Conservation (phyloP, 805 yeast species). For the Blastobotrys mokoenaii region DNA sequence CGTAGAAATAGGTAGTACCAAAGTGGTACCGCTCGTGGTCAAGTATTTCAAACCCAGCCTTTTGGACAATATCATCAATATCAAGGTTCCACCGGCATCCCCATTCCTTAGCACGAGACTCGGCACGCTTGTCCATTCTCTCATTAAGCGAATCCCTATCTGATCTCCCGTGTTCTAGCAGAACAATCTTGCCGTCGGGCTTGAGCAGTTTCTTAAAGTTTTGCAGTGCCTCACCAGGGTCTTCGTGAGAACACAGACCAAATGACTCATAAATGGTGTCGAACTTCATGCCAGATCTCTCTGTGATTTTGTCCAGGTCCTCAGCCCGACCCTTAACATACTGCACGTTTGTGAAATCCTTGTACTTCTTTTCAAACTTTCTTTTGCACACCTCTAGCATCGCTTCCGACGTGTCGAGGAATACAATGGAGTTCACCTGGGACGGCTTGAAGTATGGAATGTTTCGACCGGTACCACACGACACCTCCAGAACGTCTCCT, state of each 20-base stretch:
- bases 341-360: slow-evolving; percentile 63
- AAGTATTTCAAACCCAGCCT: slow-evolving; percentile 75
- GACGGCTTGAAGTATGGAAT: slow-evolving; percentile 61
- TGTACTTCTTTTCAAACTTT: slow-evolving; percentile 62
- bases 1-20: slow-evolving; percentile 64
- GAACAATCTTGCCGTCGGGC: slow-evolving; percentile 83
- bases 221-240: slow-evolving; percentile 73
- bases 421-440: slow-evolving; percentile 63
- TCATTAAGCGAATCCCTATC: slow-evolving; percentile 68
- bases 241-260: slow-evolving; percentile 92
- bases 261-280: slow-evolving; percentile 92
- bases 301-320: slow-evolving; percentile 54
- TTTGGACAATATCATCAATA: slow-evolving; percentile 77
- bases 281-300: slow-evolving; percentile 42
- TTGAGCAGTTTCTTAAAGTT: slow-evolving; percentile 66
- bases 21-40: slow-evolving; percentile 75
- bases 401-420: slow-evolving; percentile 71
- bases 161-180: slow-evolving; percentile 91
- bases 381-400: slow-evolving; percentile 78
- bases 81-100: slow-evolving; percentile 98
- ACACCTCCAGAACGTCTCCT: slow-evolving; percentile 91
- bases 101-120: slow-evolving; percentile 78
- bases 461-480: slow-evolving; percentile 95
- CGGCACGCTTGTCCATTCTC: slow-evolving; percentile 75
- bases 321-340: slow-evolving; percentile 90